A percentile compares a stretch with the other conserved stretches of the same genome.
phyloP scores from a whole-genome alignment of 768 basidiomycete genomes.

The Russula ochroleuca region DNA sequence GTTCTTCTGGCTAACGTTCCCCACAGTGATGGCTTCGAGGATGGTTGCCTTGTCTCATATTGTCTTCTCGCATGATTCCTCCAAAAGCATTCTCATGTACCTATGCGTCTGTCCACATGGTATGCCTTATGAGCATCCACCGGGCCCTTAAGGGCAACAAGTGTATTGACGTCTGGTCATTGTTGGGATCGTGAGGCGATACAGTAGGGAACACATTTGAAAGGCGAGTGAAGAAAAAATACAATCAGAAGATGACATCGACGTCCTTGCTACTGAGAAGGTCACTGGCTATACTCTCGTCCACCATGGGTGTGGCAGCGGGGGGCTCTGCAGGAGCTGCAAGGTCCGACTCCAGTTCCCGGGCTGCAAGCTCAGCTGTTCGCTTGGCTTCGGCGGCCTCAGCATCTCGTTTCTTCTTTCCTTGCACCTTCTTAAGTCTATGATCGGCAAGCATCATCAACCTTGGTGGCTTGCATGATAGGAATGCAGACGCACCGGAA shows the following conservation, averaged over 20 bases:
- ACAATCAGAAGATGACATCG: constrained; percentile 83
- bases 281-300: constrained; percentile 42
- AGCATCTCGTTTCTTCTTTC: constrained; percentile 88
- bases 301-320: constrained; percentile 27
- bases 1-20: constrained; percentile 23
- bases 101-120: constrained; percentile 53
- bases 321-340: neutral
- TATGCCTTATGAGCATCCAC: constrained; percentile 47
- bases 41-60: constrained; percentile 32
- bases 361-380: constrained; percentile 20
- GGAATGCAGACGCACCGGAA: constrained; percentile 55
- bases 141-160: neutral
- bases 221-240: constrained; percentile 13
- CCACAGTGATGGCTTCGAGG: constrained; percentile 37
- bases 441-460: constrained; percentile 7
- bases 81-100: constrained; percentile 62
- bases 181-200: constrained; percentile 3
- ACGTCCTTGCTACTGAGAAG: constrained; percentile 83
- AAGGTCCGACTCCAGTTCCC: constrained; percentile 15
- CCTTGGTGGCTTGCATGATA: neutral
- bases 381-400: constrained; percentile 33
- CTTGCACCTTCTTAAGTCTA: constrained; percentile 95
- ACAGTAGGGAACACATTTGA: constrained; percentile 5
- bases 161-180: constrained; percentile 1
- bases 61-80: constrained; percentile 34